These are phyloP conservation scores for Talaromyces amestolkiae DNA, from an alignment of 2,329 filamentous ascomycete genomes.

Conservation along the genomic window DNA sequence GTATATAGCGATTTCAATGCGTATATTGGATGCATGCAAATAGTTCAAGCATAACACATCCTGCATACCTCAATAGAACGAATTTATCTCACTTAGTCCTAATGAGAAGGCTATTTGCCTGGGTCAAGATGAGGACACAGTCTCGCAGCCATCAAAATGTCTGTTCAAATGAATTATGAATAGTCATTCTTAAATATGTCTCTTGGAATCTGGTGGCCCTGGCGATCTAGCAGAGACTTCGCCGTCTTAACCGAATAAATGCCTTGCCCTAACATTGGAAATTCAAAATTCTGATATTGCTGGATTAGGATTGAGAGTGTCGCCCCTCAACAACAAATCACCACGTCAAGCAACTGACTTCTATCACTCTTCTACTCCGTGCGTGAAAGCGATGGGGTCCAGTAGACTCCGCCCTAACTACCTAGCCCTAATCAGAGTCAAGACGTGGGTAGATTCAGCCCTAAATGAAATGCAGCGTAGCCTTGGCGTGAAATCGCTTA, in stretches of 20 bases:
- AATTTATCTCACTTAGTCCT: not conserved
- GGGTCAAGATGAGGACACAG: not conserved
- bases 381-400: no score
- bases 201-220: not conserved
- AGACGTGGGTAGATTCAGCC: not conserved
- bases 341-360: not conserved
- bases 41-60: not conserved
- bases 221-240: not conserved
- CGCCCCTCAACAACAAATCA: not conserved
- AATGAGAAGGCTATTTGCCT: not conserved
- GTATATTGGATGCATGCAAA: not conserved
- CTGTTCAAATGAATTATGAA: not conserved
- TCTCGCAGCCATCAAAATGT: not conserved
- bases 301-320: not conserved
- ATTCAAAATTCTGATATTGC: constrained; percentile 5
- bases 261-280: not conserved
- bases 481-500: not conserved
- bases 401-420: no score
- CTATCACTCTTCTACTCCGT: not conserved
- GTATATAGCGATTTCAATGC: not conserved
- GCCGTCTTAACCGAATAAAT: not conserved
- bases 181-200: not conserved
- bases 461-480: not conserved
- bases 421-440: no score
- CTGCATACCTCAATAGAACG: no score